Percentiles rank a stretch among this genome's conserved stretches.
Conservation (phyloP, 331 rosid genomes). For the Saraca asoca region DNA sequence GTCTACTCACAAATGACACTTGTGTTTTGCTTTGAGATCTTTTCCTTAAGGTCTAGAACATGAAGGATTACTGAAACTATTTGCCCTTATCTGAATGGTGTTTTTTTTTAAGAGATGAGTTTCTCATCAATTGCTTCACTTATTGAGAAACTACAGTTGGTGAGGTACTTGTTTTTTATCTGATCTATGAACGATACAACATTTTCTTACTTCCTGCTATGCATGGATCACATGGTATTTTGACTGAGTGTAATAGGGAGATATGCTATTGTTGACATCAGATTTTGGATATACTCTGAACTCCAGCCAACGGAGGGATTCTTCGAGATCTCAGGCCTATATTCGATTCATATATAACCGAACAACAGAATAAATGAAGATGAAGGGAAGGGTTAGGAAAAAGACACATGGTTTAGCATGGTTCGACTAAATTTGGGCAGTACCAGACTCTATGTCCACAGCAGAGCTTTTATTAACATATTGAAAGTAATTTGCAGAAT, state of each 20-base stretch:
- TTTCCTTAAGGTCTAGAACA: constrained; percentile 47
- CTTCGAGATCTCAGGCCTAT: no score
- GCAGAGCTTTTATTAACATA: no score
- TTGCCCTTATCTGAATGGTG: constrained; percentile 32
- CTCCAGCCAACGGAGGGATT: no score
- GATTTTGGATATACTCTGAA: no score
- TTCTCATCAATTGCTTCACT: constrained; percentile 29
- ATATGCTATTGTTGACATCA: no score
- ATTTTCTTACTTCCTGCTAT: constrained; percentile 31
- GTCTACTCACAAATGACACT: background rate
- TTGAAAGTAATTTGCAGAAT: no score
- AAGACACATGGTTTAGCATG: no score
- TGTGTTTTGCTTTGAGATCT: constrained; percentile 39
- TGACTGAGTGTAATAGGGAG: constrained; percentile 35
- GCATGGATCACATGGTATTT: constrained; percentile 26
- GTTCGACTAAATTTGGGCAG: no score
- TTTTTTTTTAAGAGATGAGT: constrained; percentile 31
- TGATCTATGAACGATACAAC: constrained; percentile 37
- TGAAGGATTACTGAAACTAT: constrained; percentile 33
- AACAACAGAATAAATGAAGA: no score
- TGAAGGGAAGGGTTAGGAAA: no score
- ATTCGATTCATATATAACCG: no score
- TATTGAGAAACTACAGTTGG: constrained; percentile 41
- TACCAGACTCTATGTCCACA: no score
- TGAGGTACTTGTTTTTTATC: constrained; percentile 36